A percentile compares a stretch with the other conserved stretches of the same genome.
Evolutionary conservation across 176 grass and related monocot genomes (phyloP).

Genomic region (Lolium rigidum): DNA sequence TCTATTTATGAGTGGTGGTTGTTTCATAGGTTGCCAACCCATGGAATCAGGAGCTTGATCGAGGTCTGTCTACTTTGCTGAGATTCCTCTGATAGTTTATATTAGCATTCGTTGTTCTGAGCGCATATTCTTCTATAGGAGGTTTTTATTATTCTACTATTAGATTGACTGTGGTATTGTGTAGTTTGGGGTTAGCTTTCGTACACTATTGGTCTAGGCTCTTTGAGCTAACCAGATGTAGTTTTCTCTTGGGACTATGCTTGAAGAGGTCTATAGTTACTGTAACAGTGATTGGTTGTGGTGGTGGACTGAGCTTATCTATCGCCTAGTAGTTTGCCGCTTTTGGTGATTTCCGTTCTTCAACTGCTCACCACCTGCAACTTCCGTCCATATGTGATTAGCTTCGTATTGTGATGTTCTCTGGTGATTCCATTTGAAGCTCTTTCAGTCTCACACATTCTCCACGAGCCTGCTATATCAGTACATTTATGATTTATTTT

Average conservation of each 20-base stretch:
- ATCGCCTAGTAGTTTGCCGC: background rate
- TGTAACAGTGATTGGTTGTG: background rate
- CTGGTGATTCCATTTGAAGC: background rate
- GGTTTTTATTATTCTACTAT: background rate
- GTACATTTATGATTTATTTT: slow-evolving; percentile 4
- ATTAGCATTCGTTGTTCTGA: background rate
- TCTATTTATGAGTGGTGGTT: background rate
- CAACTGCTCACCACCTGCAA: background rate
- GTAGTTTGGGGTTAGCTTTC: background rate
- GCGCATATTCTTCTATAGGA: background rate
- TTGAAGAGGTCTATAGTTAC: background rate
- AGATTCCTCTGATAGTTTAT: background rate
- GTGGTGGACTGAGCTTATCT: background rate
- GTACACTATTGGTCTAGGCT: background rate
- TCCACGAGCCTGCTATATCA: background rate
- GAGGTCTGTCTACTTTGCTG: background rate
- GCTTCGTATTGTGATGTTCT: background rate
- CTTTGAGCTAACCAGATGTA: background rate
- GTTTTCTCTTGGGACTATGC: background rate
- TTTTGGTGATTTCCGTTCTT: background rate
- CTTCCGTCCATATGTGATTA: background rate
- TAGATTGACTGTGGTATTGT: background rate
- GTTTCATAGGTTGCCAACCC: background rate
- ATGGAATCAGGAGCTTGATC: background rate
- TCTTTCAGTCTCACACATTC: background rate